phyloP scores from a whole-genome alignment of 768 basidiomycete genomes.

The Lactifluus rugatus region DNA sequence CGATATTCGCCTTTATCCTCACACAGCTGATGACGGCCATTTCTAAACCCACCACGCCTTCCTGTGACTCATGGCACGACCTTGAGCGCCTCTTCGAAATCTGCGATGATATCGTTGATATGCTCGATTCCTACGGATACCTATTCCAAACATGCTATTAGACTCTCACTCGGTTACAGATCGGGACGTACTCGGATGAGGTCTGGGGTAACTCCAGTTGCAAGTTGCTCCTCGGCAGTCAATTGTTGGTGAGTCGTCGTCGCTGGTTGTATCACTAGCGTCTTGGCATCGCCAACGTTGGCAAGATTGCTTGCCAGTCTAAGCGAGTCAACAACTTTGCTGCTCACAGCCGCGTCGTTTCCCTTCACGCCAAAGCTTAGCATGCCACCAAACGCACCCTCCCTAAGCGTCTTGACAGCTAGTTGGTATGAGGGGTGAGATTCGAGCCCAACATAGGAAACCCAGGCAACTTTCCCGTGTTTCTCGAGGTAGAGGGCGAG shows the following conservation, averaged over 20 bases:
- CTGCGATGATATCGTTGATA: constrained; percentile 36
- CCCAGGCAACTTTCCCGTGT: constrained; percentile 64
- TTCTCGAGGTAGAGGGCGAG: constrained; percentile 54
- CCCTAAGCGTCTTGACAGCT: constrained; percentile 48
- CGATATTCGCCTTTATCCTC: neutral
- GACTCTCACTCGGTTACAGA: neutral
- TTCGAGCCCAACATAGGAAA: constrained; percentile 64
- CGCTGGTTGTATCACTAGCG: constrained; percentile 69
- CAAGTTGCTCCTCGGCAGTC: constrained; percentile 45
- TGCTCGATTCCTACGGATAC: constrained; percentile 36
- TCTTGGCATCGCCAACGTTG: constrained; percentile 74
- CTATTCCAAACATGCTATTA: constrained; percentile 18
- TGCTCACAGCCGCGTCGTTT: constrained; percentile 35
- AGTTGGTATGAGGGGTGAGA: constrained; percentile 50
- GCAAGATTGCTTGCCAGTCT: constrained; percentile 63
- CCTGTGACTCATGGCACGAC: constrained; percentile 16
- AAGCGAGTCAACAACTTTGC: constrained; percentile 58
- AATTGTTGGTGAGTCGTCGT: constrained; percentile 72
- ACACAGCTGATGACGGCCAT: neutral
- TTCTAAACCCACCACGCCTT: neutral
- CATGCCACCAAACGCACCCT: constrained; percentile 58
- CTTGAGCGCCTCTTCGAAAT: constrained; percentile 33
- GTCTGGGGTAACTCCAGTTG: constrained; percentile 66
- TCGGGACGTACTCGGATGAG: constrained; percentile 49
- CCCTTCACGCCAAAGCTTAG: constrained; percentile 72